These are phyloP conservation scores for Bretziella fagacearum DNA, from an alignment of 2,329 filamentous ascomycete species.

Conservation along the genomic window DNA sequence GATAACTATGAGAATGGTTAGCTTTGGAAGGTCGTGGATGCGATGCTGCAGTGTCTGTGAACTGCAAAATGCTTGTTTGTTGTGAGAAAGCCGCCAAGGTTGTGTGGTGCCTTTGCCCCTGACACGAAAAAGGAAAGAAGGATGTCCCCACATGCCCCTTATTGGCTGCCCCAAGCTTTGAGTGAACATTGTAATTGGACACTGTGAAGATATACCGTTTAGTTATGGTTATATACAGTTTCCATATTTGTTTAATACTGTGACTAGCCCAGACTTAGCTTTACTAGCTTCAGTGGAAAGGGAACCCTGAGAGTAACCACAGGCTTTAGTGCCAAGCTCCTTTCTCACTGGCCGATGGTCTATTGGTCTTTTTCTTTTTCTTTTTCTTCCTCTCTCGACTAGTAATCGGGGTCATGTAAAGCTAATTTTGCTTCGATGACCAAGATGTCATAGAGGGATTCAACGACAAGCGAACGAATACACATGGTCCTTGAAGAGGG, in stretches of 20 bases:
- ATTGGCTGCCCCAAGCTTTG: conserved; percentile 9
- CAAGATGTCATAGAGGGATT: too few relatives aligned
- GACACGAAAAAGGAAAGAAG: background rate
- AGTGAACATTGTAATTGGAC: background rate
- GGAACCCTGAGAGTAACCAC: too few relatives aligned
- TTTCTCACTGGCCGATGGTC: background rate
- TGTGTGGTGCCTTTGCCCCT: background rate
- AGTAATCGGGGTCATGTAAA: too few relatives aligned
- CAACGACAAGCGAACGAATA: too few relatives aligned
- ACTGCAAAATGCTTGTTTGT: background rate
- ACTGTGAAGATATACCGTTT: background rate
- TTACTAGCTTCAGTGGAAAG: background rate
- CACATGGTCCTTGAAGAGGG: too few relatives aligned
- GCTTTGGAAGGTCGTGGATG: too few relatives aligned
- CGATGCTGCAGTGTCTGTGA: too few relatives aligned
- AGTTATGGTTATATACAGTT: background rate
- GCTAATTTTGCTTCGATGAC: too few relatives aligned
- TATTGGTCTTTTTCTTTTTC: too few relatives aligned
- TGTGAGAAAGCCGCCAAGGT: background rate
- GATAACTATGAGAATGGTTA: too few relatives aligned
- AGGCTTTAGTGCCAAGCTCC: background rate
- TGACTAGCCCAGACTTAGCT: background rate
- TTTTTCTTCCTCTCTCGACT: too few relatives aligned
- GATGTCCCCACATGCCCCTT: conserved; percentile 6
- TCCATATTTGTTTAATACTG: background rate